These are phyloP conservation scores for Penicillium waksmanii DNA, from an alignment of 495 filamentous ascomycete genomes.

Conservation along the genomic window DNA sequence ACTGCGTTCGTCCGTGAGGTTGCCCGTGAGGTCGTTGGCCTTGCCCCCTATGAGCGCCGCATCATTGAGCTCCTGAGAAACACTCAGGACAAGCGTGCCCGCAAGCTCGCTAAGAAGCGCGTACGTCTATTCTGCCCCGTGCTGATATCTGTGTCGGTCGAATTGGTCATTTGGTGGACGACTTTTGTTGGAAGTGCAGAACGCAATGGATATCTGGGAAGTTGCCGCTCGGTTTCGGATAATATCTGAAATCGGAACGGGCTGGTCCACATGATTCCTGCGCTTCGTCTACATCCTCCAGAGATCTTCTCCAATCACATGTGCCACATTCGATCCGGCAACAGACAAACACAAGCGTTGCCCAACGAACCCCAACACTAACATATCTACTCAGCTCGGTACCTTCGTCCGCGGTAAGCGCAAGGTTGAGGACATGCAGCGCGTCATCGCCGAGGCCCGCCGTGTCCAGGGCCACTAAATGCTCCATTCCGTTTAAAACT, in stretches of 20 bases:
- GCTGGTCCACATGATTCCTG: conserved; percentile 2
- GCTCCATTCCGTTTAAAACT: conserved; percentile 35
- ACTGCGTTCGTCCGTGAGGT: conserved; percentile 93
- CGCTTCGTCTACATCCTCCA: neutral
- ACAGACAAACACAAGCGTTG: neutral
- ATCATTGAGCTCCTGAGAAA: conserved; percentile 98
- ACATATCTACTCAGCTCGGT: conserved; percentile 66
- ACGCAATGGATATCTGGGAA: neutral
- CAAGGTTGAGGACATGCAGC: conserved; percentile 98
- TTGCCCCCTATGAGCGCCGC: conserved; percentile 96
- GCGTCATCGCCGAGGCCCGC: conserved; percentile 95
- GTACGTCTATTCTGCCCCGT: conserved; percentile 51
- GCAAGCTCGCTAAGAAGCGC: conserved; percentile 99
- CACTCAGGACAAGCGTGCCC: conserved; percentile 98
- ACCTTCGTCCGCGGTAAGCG: conserved; percentile 97
- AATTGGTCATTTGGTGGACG: neutral
- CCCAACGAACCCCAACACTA: conserved; percentile 15
- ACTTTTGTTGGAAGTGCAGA: neutral
- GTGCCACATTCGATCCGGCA: neutral
- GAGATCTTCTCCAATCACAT: neutral
- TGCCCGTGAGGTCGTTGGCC: conserved; percentile 89
- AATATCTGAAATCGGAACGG: neutral
- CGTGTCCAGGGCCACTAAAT: conserved; percentile 75
- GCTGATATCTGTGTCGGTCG: neutral
- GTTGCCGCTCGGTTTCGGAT: neutral